Conservation (phyloP, 106 monocot species). For the Narthecium ossifragum region DNA sequence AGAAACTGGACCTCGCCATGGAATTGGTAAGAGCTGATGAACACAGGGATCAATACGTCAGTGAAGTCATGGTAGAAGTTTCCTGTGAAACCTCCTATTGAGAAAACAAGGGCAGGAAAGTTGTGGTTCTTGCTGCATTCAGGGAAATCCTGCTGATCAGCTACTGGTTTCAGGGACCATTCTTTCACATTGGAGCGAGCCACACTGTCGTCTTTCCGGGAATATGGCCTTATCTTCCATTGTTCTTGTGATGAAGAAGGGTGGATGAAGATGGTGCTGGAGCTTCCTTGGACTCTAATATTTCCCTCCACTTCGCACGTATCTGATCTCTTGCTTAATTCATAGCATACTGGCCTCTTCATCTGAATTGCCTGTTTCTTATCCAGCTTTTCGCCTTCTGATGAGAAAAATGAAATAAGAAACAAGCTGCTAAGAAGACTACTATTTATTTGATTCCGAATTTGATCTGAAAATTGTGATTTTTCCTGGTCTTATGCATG, state of each 20-base stretch:
- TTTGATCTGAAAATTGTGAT: too few relatives aligned
- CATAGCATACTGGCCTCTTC: slow-evolving; percentile 13
- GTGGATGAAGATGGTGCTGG: slow-evolving; percentile 8
- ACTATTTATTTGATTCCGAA: too few relatives aligned
- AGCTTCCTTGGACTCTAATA: slow-evolving; percentile 22
- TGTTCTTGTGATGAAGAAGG: slow-evolving; percentile 6
- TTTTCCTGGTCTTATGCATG: too few relatives aligned
- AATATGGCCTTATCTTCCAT: slow-evolving; percentile 33
- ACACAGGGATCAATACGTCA: slow-evolving; percentile 52
- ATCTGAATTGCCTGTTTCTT: not conserved
- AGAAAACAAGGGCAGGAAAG: slow-evolving; percentile 45
- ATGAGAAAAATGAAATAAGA: not conserved
- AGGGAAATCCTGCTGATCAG: not conserved
- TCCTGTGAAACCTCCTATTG: slow-evolving; percentile 51
- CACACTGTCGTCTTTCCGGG: slow-evolving; percentile 25
- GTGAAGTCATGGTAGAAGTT: slow-evolving; percentile 79
- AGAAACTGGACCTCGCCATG: slow-evolving; percentile 49
- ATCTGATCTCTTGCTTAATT: slow-evolving; percentile 23
- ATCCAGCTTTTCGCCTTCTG: slow-evolving; percentile 15
- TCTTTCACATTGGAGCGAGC: slow-evolving; percentile 21
- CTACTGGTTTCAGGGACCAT: slow-evolving; percentile 22
- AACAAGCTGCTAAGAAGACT: too few relatives aligned
- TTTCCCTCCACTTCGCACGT: slow-evolving; percentile 39
- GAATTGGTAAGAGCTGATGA: slow-evolving; percentile 37
- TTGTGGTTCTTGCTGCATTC: slow-evolving; percentile 29